These are phyloP conservation scores for Alternaria infectoria DNA, from an alignment of 2,329 filamentous ascomycete genomes.

Conservation along the genomic window DNA sequence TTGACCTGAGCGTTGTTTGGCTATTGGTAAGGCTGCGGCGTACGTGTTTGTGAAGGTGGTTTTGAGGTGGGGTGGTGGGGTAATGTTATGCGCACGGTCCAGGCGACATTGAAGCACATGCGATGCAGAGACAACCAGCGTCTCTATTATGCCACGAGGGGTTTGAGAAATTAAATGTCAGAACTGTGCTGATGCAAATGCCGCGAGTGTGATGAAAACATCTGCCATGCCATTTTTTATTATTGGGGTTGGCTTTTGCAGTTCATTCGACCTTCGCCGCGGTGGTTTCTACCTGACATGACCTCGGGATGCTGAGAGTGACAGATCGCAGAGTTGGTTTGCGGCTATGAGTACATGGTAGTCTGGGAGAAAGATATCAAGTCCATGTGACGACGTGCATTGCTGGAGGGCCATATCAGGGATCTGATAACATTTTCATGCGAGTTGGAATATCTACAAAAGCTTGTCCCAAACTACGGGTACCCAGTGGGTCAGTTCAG, in stretches of 20 bases:
- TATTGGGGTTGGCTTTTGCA: neutral
- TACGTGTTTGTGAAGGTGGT: slow-evolving; percentile 1
- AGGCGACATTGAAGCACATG: neutral
- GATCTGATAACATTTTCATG: slow-evolving; percentile 1
- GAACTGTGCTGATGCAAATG: neutral
- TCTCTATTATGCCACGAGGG: neutral
- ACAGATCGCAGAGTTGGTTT: neutral
- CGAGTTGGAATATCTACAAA: slow-evolving; percentile 1
- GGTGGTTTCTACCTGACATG: neutral
- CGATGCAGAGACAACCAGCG: neutral
- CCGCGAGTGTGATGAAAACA: neutral
- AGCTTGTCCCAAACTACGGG: slow-evolving; percentile 4
- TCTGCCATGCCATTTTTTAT: neutral
- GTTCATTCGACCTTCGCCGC: neutral
- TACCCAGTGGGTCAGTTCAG: slow-evolving; percentile 5
- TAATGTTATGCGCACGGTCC: slow-evolving; percentile 13
- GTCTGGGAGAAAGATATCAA: neutral
- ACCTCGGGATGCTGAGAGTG: neutral
- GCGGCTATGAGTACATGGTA: neutral
- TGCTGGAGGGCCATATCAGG: neutral
- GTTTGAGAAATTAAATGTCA: neutral
- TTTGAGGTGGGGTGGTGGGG: slow-evolving; percentile 24
- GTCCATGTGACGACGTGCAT: neutral
- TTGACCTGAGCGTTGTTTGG: neutral
- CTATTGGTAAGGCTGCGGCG: slow-evolving; percentile 1